These are phyloP conservation scores for Alternaria angustiovoidea DNA, from an alignment of 2,329 filamentous ascomycete genomes.

Conservation along the genomic window DNA sequence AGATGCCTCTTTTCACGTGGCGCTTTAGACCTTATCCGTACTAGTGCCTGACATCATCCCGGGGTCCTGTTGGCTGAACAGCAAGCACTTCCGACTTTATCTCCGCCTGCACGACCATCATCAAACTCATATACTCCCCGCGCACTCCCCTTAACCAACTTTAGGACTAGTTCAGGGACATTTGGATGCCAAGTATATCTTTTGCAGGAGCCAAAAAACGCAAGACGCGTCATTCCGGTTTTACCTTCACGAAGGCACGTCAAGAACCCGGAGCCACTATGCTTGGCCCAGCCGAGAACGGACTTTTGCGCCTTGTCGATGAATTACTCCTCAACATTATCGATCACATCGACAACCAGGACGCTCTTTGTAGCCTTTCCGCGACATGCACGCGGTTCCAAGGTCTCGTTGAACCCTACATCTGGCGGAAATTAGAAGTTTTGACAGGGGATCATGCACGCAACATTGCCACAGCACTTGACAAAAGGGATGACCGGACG, in stretches of 20 bases:
- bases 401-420: conserved; percentile 43
- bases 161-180: neutral
- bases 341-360: conserved; percentile 37
- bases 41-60: conserved; percentile 15
- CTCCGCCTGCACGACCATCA: conserved; percentile 2
- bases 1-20: conserved; percentile 2
- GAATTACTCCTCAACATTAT: conserved; percentile 47
- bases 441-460: conserved; percentile 37
- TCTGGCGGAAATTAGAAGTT: conserved; percentile 44
- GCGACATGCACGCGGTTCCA: conserved; percentile 42
- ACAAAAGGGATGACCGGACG: conserved; percentile 32
- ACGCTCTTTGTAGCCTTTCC: conserved; percentile 39
- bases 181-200: conserved; percentile 34
- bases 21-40: neutral
- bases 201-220: conserved; percentile 38
- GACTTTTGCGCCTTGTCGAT: conserved; percentile 42
- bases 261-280: conserved; percentile 24
- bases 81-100: neutral
- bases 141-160: neutral
- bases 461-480: conserved; percentile 32
- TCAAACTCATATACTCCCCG: neutral
- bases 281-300: conserved; percentile 22
- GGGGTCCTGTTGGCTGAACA: conserved; percentile 1
- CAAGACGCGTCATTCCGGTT: conserved; percentile 38
- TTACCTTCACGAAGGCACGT: conserved; percentile 31